A percentile compares a stretch with the other conserved stretches of the same genome.
phyloP scores from a whole-genome alignment of 768 basidiomycete genomes.

The Naematelia encephala region DNA sequence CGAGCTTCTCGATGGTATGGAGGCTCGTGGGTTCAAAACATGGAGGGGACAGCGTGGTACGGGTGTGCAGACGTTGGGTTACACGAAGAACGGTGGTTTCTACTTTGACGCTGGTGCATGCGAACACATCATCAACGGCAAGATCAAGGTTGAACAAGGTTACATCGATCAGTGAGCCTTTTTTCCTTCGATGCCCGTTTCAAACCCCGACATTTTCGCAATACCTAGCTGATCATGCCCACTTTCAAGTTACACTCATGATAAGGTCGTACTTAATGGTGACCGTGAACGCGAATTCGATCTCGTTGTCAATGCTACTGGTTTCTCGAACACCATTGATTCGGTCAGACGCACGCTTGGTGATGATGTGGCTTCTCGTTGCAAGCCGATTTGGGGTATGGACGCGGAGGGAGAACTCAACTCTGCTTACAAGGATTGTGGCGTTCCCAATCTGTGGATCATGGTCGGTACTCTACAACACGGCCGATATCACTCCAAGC shows the following conservation, averaged over 20 bases:
- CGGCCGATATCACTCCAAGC: constrained; percentile 27
- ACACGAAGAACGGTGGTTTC: constrained; percentile 28
- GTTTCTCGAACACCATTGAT: constrained; percentile 33
- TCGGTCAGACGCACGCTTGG: constrained; percentile 27
- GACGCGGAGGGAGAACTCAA: constrained; percentile 36
- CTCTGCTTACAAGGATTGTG: constrained; percentile 13
- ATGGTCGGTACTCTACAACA: constrained; percentile 23
- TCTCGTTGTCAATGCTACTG: constrained; percentile 29
- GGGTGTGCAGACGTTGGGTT: constrained; percentile 14
- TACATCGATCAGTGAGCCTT: constrained; percentile 10
- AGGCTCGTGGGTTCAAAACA: constrained; percentile 25
- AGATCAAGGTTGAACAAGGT: constrained; percentile 32
- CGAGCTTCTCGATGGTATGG: constrained; percentile 14
- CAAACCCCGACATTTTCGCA: background rate
- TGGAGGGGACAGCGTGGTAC: constrained; percentile 22
- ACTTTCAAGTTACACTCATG: constrained; percentile 19
- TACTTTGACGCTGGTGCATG: constrained; percentile 32
- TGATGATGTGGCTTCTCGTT: constrained; percentile 17
- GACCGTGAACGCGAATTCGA: constrained; percentile 25
- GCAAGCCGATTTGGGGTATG: constrained; percentile 27
- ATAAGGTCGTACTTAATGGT: constrained; percentile 24
- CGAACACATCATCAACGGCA: constrained; percentile 28
- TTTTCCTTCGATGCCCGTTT: background rate
- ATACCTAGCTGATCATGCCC: no score
- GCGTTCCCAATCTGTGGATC: constrained; percentile 26